Percentiles rank a stretch among this genome's conserved stretches.
Evolutionary conservation across 345 rosid genomes (phyloP).

Genomic region (Heritiera littoralis): DNA sequence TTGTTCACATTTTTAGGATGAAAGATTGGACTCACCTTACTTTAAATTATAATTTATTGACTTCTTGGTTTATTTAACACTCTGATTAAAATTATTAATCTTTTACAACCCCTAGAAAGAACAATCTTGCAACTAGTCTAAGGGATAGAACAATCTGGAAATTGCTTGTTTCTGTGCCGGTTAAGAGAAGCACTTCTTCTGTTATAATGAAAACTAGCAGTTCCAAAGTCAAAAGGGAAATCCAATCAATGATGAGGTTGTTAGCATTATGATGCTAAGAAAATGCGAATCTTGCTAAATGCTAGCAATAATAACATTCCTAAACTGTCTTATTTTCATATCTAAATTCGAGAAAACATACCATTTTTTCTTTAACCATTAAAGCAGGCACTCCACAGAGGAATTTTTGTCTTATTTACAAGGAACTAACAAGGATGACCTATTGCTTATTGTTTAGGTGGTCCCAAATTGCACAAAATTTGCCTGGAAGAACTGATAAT

Average conservation of each 20-base stretch:
- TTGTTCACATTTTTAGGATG: neutral
- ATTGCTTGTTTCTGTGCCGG: too few relatives aligned
- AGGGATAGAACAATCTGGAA: too few relatives aligned
- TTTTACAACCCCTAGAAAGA: too few relatives aligned
- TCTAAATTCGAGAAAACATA: neutral
- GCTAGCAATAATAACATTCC: neutral
- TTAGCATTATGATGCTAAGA: neutral
- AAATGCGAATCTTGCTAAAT: neutral
- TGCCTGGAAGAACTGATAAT: slow-evolving; percentile 96
- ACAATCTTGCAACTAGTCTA: too few relatives aligned
- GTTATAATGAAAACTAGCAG: too few relatives aligned
- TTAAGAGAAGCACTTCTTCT: too few relatives aligned
- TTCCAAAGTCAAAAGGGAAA: too few relatives aligned
- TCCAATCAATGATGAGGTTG: too few relatives aligned
- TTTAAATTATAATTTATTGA: too few relatives aligned
- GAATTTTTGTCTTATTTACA: neutral
- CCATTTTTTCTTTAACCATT: too few relatives aligned
- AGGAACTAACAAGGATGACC: neutral
- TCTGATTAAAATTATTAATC: too few relatives aligned
- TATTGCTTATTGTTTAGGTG: slow-evolving; percentile 48
- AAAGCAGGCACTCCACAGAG: neutral
- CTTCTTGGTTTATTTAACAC: too few relatives aligned
- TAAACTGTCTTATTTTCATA: neutral
- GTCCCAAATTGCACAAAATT: slow-evolving; percentile 80
- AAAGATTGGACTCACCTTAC: neutral